These are phyloP conservation scores for Irpex sp. DNA, from an alignment of 1,284 basidiomycete genomes.

Conservation along the genomic window DNA sequence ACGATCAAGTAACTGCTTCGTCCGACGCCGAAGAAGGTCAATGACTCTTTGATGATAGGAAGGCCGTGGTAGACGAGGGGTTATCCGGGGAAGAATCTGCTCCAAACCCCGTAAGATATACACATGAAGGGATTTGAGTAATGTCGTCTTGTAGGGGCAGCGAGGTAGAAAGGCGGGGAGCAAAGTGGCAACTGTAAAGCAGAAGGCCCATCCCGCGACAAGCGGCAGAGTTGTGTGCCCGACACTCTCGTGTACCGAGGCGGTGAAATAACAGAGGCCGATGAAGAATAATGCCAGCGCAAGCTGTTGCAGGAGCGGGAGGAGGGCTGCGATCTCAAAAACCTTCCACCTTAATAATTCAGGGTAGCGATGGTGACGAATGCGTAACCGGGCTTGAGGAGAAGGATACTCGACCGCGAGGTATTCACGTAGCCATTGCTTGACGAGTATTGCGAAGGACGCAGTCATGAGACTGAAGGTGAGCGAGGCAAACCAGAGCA, in stretches of 20 bases:
- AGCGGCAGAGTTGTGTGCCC: neutral
- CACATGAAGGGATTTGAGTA: neutral
- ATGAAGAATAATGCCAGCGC: constrained; percentile 8
- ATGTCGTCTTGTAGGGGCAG: constrained; percentile 4
- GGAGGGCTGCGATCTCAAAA: constrained; percentile 5
- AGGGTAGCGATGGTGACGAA: constrained; percentile 3
- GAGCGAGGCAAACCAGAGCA: neutral
- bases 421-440: neutral
- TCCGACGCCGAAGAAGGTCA: neutral
- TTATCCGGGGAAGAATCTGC: no score
- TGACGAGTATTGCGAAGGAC: neutral
- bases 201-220: constrained; percentile 1
- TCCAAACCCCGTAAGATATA: neutral
- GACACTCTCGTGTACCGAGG: neutral
- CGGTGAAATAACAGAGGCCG: constrained; percentile 6
- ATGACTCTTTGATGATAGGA: neutral
- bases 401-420: neutral
- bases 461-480: neutral
- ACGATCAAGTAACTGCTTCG: neutral
- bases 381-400: neutral
- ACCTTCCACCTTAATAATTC: constrained; percentile 6
- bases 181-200: neutral
- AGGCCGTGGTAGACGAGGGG: neutral
- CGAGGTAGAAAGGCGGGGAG: neutral
- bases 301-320: constrained; percentile 6